Evolutionary conservation across 441 rosid genomes (phyloP).

Genomic region (Gossypium schwendimanii): DNA sequence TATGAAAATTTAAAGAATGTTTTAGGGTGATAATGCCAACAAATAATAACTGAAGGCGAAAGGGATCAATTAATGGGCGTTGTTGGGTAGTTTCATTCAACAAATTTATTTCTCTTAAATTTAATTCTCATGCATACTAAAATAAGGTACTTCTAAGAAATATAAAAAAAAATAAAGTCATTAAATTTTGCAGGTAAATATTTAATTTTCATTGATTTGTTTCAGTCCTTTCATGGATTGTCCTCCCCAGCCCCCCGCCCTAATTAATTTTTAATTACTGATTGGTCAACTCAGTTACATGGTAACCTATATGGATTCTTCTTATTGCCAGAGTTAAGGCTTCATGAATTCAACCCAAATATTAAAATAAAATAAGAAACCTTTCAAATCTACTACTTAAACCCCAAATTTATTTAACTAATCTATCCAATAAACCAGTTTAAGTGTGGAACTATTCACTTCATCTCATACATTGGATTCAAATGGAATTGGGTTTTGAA

Average conservation of each 20-base stretch:
- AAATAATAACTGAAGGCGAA: neutral
- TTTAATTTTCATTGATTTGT: neutral
- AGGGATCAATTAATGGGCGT: neutral
- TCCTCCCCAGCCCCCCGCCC: neutral
- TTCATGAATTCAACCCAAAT: too few species aligned
- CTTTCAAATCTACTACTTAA: neutral
- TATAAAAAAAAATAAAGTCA: neutral
- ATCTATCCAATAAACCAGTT: neutral
- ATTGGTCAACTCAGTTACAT: neutral
- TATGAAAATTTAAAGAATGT: neutral
- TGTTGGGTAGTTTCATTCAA: neutral
- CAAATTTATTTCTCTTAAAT: neutral
- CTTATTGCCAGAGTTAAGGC: neutral
- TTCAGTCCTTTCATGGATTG: neutral
- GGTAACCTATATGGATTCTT: neutral
- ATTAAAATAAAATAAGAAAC: too few species aligned
- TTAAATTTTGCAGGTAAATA: neutral
- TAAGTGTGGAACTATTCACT: neutral
- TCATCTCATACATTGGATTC: neutral
- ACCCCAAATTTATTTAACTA: neutral
- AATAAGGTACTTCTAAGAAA: neutral
- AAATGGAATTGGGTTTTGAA: neutral
- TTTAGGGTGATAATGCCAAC: neutral
- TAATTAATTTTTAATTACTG: neutral
- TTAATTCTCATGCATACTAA: neutral